Evolutionary conservation across 2,329 filamentous ascomycete species (phyloP), one percentile per base, ranked within the genome.

Genomic region (Penicillium sp.): DNA sequence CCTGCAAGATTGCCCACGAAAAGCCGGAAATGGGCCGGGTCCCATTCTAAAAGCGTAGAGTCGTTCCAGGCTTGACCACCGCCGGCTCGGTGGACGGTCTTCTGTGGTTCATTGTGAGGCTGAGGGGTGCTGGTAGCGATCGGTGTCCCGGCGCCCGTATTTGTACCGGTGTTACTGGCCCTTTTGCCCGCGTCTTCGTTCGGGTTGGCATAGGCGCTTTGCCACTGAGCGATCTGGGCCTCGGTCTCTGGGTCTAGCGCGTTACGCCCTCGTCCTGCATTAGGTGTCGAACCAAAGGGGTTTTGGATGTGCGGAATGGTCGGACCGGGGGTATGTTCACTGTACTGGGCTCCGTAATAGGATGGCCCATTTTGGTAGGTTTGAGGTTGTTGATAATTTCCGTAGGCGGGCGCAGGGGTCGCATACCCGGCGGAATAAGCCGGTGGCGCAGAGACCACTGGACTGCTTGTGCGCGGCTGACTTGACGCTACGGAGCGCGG

Each of bases 1-100:
- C 94, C 94, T 36, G 94, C 94, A 46, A 99, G 82, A 71, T 99
- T 99, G 58, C 94, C 94, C 14, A 97, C 91, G 71, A 97, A 97
- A 39, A 99, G 84, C 31, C 94, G 90, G 66, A 96, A 89, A 69
- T 99, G 94, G 25, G 88, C 83, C 1, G 92, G 92, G 67, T 97
- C 92, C 94, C 94, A 99, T 70, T 97, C 94, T 2, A 97, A 82
- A 3, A 99, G 82, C 0, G 88, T 83, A 50, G 89, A 81, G 69
- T 99, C 94, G 22, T 88, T 87, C 94, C 94, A 99, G 52, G 85
- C 88, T 76, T 95, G 90, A 49, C 94, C 94, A 55, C 94, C 94
- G 45, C 92, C 94, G 55, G 88, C 82, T 35, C 94, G 88, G 44
- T 90, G 79, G 0, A 99, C 94, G 0, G 94, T 99, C 74, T 92